Evolutionary conservation across 805 yeast genomes (phyloP), one percentile per base, ranked within the genome.

Genomic region (Metschnikowia lochheadii): DNA sequence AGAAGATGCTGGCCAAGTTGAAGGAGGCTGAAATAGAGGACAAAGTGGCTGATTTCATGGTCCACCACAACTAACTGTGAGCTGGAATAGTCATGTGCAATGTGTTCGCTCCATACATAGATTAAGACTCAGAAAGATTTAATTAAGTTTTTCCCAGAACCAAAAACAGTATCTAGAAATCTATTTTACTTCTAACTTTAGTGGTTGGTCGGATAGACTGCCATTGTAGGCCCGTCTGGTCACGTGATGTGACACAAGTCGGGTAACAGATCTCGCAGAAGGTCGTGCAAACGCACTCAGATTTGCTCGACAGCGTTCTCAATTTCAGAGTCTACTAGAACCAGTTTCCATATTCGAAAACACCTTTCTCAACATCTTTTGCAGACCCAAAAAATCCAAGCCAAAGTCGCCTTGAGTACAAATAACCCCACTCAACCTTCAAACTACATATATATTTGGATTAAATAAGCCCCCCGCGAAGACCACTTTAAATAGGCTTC

Each of bases 11-110:
- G 45, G 44, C 46, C 11, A 66, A 67, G 50, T 56, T 68, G 62
- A 58, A 56, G 8, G 44, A 48, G 13, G 67, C 65, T 3, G 55
- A 56, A 7, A 62, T 68, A 2, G 64, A 66, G 48, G 50, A 48
- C 3, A 63, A 59, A 40, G 55, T 68, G 18, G 66, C 68, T 6
- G 49, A 50, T 32, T 69, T 68, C 43, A 64, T 69, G 10, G 54
- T 46, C 18, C 42, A 44, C 21, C 31, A 33, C 17, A 34, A 33
- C 31, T 34, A n/a, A n/a, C 17, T 26, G 13, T 5, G 34, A 3
- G 14, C 32, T 14, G 5, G 11, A n/a, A 18, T 8, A 23, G 15
- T 20, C 15, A n/a, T 13, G 14, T 11, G 29, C 15, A 17, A 11
- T 36, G 11, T 34, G 13, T 34, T n/a, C 36, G 15, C 15, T 35